Base-by-base conservation (phyloP, 2,329 filamentous ascomycete species). In the Fusarium nanum region DNA sequence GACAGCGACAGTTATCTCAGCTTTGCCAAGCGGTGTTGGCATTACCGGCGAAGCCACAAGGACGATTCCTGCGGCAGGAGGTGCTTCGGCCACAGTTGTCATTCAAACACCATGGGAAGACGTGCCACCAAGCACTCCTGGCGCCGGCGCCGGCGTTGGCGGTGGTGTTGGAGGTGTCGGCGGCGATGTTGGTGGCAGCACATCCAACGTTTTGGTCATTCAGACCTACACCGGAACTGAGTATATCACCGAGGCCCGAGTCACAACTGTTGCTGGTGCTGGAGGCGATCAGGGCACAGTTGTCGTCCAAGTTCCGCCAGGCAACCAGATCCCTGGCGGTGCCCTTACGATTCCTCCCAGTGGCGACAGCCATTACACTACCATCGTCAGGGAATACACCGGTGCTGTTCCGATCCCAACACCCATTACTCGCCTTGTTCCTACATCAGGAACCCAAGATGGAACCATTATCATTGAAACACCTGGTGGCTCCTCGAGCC, bases 381-480 rank as follows among this genome's bases (percentile, higher is more conserved):
- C 68, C 5, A 60, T 70, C n/a, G 23, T 70, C 13, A 45, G 63
- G 18, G 58, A 70, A 28, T 55, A 70, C 20, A 52, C 54, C 11
- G 67, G 68, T n/a, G 13, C 52, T 18, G 47, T 37, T 7, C 54
- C 52, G 6, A 70, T 70, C 16, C 60, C 67, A 7, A 68, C 68
- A 13, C 56, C 68, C 2, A 37, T 71, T 5, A 70, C 68, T 7
- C 70, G 53, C 13, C 44, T 70, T n/a, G 47, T 70, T 20, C 68
- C 68, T 6, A 50, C 63, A 10, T 64, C 68, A 7, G 63, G 63
- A 32, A 49, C 40, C 4, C 54, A 60, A 10, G 54, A 67, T 11
- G 68, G 68, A 54, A 70, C 68, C 3, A 71, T 71, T 23, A 52
- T 70, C 11, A 70, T 70, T 16, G 68, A 70, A 47, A 70, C 68